Conservation (phyloP, 192 early-diverging fungal genomes). For the Thamnidium elegans region DNA sequence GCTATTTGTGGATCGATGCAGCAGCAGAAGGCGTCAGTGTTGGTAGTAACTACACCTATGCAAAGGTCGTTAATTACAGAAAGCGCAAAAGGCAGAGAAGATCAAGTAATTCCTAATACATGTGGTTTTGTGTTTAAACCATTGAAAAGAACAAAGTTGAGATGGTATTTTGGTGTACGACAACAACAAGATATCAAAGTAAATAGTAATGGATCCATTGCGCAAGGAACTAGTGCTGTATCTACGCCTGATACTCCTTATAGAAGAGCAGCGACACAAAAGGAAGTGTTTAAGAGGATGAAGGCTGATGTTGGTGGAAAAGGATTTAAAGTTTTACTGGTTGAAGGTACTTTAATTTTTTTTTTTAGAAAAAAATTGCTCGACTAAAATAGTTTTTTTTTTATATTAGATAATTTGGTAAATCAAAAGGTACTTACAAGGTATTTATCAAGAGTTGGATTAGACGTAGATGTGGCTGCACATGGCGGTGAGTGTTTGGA, state of each 20-base stretch:
- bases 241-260: slow-evolving; percentile 35
- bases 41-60: slow-evolving; percentile 55
- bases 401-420: slow-evolving; percentile 46
- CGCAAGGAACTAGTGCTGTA: background rate
- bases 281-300: slow-evolving; percentile 52
- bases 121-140: slow-evolving; percentile 59
- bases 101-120: slow-evolving; percentile 30
- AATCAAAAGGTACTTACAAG: slow-evolving; percentile 55
- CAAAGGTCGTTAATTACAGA: slow-evolving; percentile 50
- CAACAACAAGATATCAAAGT: slow-evolving; percentile 2
- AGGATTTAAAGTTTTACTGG: slow-evolving; percentile 48
- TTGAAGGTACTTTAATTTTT: slow-evolving; percentile 39
- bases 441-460: slow-evolving; percentile 47
- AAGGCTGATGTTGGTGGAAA: slow-evolving; percentile 45
- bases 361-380: background rate
- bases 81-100: slow-evolving; percentile 35
- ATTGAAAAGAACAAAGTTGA: slow-evolving; percentile 48
- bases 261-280: slow-evolving; percentile 46
- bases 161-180: slow-evolving; percentile 41
- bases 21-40: slow-evolving; percentile 23
- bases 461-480: slow-evolving; percentile 43
- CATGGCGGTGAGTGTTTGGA: slow-evolving; percentile 50
- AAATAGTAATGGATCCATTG: slow-evolving; percentile 1
- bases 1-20: slow-evolving; percentile 19
- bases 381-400: no score